Evolutionary conservation across 2,329 filamentous ascomycete species (phyloP).

Genomic region (Scedosporium apiospermum): DNA sequence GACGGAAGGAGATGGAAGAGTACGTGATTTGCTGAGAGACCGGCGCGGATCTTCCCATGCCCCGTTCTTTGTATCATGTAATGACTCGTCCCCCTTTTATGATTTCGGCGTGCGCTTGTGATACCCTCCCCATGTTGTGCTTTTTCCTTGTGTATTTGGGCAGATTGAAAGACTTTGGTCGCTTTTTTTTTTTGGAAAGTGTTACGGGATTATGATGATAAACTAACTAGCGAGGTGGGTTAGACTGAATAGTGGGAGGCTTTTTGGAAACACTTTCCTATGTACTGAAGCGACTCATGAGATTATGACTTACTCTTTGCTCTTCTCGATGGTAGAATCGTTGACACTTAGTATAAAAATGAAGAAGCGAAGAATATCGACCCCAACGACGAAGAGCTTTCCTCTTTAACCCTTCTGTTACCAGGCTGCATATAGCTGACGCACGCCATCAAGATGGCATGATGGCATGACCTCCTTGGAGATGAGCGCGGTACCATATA

Average conservation of each 20-base stretch:
- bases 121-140: not conserved
- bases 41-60: not conserved
- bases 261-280: not conserved
- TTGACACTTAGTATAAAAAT: not conserved
- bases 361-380: not conserved
- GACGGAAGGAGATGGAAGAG: constrained; percentile 33
- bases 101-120: not conserved
- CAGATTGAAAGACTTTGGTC: not conserved
- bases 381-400: not conserved
- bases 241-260: not conserved
- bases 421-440: not conserved
- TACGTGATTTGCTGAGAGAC: constrained; percentile 8
- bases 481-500: not conserved
- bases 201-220: not conserved
- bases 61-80: not conserved
- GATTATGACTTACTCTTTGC: not conserved
- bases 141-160: not conserved
- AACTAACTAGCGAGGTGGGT: no score
- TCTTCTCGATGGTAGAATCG: not conserved
- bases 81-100: not conserved
- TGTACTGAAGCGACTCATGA: not conserved
- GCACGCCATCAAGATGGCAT: not conserved
- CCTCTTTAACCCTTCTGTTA: not conserved
- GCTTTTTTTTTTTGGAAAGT: not conserved
- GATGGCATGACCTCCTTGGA: not conserved